phyloP scores from a whole-genome alignment of 108 stramenopile species.

The Nannochloropsis salina region DNA sequence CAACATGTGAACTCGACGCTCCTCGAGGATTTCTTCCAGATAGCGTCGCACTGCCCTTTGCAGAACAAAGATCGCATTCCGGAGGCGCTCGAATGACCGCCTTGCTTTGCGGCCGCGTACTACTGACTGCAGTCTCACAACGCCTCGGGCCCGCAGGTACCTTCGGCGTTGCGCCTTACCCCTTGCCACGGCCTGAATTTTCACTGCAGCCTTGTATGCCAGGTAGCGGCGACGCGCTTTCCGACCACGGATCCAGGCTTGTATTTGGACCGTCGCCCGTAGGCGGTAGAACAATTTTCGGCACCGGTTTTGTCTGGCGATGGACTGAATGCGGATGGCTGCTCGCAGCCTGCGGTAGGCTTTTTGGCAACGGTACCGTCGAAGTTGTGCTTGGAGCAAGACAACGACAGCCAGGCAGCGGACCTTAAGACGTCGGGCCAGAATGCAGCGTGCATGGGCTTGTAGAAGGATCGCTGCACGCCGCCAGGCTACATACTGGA shows the following conservation, averaged over 20 bases:
- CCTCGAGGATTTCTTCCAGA: neutral
- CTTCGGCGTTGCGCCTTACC: neutral
- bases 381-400: constrained; percentile 20
- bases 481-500: neutral
- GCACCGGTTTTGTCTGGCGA: neutral
- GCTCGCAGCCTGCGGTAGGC: neutral
- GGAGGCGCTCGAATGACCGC: neutral
- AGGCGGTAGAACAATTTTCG: neutral
- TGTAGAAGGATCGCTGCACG: neutral
- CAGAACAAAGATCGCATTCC: neutral
- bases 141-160: neutral
- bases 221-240: neutral
- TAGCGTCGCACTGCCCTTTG: neutral
- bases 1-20: neutral
- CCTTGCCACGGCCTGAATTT: constrained; percentile 16
- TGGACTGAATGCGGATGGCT: constrained; percentile 23
- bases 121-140: neutral
- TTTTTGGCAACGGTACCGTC: neutral
- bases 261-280: neutral
- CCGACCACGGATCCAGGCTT: neutral
- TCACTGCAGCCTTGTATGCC: neutral
- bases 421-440: neutral
- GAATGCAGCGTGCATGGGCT: neutral
- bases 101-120: neutral
- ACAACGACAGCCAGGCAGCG: neutral